Base-by-base conservation (phyloP, 164 flowering plant species). In the Magnolia sinica region DNA sequence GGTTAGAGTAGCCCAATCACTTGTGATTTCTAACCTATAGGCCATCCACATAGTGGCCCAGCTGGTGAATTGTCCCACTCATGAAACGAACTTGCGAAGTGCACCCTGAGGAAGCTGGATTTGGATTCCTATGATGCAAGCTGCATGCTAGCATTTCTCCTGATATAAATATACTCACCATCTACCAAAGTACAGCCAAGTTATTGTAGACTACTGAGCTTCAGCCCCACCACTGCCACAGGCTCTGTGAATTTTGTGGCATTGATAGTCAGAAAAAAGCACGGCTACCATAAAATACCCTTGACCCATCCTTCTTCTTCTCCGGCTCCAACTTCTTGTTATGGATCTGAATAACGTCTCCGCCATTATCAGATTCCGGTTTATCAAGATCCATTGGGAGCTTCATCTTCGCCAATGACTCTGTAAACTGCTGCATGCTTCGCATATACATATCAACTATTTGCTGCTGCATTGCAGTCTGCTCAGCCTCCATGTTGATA, bases 401-500 rank as follows among this genome's bases (percentile, higher is more conserved):
- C 86, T 94, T 91, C 98, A 94, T 94, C 73, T 92, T 91, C 16
- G 92, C 93, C 81, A 91, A 78, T 1, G 98, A 94, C 79, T 92
- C 96, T 0, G 94, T 90, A 73, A 94, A 92, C 74, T 94, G 97
- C 11, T 92, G 96, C 98, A 92, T 92, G 80, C 98, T 95, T 65
- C 88, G 90, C 96, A 91, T 95, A 79, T 95, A 95, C 96, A 94
- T 89, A 72, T 91, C 96, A 9, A 91, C 93, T 76, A 92, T 94
- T 71, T 94, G 93, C 79, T 90, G 88, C 83, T 94, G 98, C 94
- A 92, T 89, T 69, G 87, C 92, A 1, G 86, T 79, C 72, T 92
- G 89, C 85, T 94, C 96, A 7, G 88, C 88, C 69, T 87, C 93
- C 18, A 85, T 58, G 64, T 84, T 85, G 64, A 89, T 78, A 65